Evolutionary conservation across 202 grass and related monocot genomes (phyloP), one percentile per base, ranked within the genome.

Genomic region (Panicum hallii): DNA sequence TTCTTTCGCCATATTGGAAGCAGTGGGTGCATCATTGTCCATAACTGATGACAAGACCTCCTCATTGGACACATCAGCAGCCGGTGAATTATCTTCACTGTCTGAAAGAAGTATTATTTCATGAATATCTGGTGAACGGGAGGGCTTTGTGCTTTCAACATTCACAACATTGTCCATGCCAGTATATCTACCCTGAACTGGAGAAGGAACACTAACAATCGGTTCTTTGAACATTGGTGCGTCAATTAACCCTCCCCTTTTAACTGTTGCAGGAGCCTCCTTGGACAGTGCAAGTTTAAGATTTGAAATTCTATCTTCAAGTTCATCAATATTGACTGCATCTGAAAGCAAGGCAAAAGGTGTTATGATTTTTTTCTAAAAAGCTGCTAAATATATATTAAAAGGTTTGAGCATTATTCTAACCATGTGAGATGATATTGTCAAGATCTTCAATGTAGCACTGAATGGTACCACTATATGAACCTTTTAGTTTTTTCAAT

Each of bases 91-190:
- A 55, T 79, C 84, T 88, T 97, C 91, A 72, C 87, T 93, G 70
- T 97, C 94, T 64, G 94, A 97, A 87, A 97, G 87, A 15, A 95
- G 43, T 72, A 98, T 93, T 86, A 90, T 82, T 74, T 80, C 64
- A 36, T 88, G 83, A 84, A 60, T 70, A 69, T 62, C 67, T 62
- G 86, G 52, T 85, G 7, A 20, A 58, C 26, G 38, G 77, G 58
- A 72, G 44, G 87, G 74, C 46, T 83, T 63, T 44, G 53, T 77
- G 64, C 28, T 76, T 82, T 77, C 85, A 71, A 62, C 40, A 72
- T 48, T 57, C 55, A 82, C 45, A 77, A 86, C 65, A 80, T 72
- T 86, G 55, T 77, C 83, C 42, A 32, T 72, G 55, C 52, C 70
- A 50, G 44, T 72, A 72, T 54, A 34, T 44, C 32, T 80, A 73